A percentile compares a stretch with the other conserved stretches of the same genome.
Evolutionary conservation across 75 land plant species (phyloP).

Genomic region (Adiantum capillusveneris): DNA sequence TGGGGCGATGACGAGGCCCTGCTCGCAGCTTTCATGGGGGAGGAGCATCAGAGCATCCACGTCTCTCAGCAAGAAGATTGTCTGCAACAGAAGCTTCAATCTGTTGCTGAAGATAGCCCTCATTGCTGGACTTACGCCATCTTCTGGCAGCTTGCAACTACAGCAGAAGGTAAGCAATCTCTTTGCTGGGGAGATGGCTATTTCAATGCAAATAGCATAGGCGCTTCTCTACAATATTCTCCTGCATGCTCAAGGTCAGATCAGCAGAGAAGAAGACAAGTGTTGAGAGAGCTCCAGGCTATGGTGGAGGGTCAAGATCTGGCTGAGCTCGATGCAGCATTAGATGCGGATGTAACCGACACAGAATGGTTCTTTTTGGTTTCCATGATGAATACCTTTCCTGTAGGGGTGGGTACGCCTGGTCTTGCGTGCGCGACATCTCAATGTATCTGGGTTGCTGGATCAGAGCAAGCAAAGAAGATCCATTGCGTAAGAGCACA

Average conservation of each 20-base stretch:
- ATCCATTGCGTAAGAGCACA: conserved; percentile 10
- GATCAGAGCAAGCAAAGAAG: conserved; percentile 11
- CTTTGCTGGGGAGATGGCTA: conserved; percentile 47
- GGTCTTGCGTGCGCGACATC: conserved; percentile 17
- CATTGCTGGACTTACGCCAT: conserved; percentile 40
- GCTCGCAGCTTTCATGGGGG: too few species aligned
- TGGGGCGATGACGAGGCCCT: too few species aligned
- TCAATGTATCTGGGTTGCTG: conserved; percentile 13
- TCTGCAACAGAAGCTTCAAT: conserved; percentile 28
- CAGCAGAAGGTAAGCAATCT: conserved; percentile 16
- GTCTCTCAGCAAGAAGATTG: conserved; percentile 26
- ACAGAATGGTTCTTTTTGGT: conserved; percentile 58
- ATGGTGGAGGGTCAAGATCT: conserved; percentile 14
- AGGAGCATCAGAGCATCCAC: too few species aligned
- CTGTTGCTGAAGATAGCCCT: conserved; percentile 24
- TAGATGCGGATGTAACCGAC: conserved; percentile 52
- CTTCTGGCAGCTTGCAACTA: conserved; percentile 34
- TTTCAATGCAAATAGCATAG: conserved; percentile 35
- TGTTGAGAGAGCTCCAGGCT: conserved; percentile 37
- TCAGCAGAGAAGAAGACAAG: conserved; percentile 42
- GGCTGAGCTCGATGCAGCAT: conserved; percentile 17
- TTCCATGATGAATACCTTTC: conserved; percentile 45
- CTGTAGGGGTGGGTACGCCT: conserved; percentile 25
- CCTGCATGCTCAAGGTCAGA: conserved; percentile 11
- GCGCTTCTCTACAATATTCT: conserved; percentile 7